Evolutionary conservation across 352 stramenopile species (phyloP).

Genomic region (Globisporangium iwayamae): DNA sequence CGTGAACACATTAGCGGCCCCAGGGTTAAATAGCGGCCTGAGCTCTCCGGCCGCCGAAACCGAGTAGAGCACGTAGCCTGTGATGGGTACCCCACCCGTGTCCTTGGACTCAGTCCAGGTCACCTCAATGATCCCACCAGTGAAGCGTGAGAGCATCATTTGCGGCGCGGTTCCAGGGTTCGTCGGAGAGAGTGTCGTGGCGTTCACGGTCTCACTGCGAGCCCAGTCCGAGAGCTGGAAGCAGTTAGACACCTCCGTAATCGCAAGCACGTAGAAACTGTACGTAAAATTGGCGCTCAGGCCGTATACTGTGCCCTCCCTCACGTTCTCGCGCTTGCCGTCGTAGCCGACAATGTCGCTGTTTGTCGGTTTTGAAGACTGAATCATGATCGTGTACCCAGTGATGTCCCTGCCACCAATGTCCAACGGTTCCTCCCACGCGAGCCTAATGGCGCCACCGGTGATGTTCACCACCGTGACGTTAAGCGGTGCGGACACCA

Average conservation of each 20-base stretch:
- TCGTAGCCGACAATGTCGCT: slow-evolving; percentile 41
- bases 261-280: slow-evolving; percentile 30
- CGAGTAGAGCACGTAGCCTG: slow-evolving; percentile 26
- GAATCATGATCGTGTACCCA: slow-evolving; percentile 43
- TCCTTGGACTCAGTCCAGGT: slow-evolving; percentile 28
- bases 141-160: slow-evolving; percentile 22
- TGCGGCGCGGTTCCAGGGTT: slow-evolving; percentile 21
- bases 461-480: slow-evolving; percentile 25
- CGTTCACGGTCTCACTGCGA: slow-evolving; percentile 17
- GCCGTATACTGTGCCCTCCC: slow-evolving; percentile 27
- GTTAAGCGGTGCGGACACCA: slow-evolving; percentile 36
- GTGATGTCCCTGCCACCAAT: slow-evolving; percentile 40
- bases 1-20: slow-evolving; percentile 16
- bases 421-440: slow-evolving; percentile 56
- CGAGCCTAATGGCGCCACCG: slow-evolving; percentile 36
- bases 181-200: slow-evolving; percentile 19
- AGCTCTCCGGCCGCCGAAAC: slow-evolving; percentile 13
- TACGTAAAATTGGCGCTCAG: slow-evolving; percentile 28
- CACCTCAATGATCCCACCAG: slow-evolving; percentile 38
- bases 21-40: slow-evolving; percentile 23
- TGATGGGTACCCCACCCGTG: slow-evolving; percentile 29
- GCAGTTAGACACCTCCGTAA: slow-evolving; percentile 36
- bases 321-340: slow-evolving; percentile 21
- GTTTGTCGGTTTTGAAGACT: neutral
- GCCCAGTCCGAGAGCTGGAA: slow-evolving; percentile 14